These are phyloP conservation scores for Aspergillus cavernicola DNA, from an alignment of 495 filamentous ascomycete species.

Conservation along the genomic window DNA sequence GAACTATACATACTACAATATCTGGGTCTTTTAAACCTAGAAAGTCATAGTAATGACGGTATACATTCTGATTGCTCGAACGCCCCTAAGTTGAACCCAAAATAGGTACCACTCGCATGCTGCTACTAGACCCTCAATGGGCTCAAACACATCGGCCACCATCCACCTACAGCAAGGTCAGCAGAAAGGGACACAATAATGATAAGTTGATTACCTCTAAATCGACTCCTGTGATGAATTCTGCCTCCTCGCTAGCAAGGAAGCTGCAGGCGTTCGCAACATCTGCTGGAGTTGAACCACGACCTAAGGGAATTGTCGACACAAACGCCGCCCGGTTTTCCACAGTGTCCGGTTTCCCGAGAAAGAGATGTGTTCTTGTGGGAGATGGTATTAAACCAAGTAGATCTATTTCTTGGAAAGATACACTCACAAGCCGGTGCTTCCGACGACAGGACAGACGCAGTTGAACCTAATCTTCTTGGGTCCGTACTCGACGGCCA, in stretches of 20 bases:
- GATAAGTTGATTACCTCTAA: conserved; percentile 17
- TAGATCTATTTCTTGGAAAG: neutral
- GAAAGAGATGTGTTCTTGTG: conserved; percentile 43
- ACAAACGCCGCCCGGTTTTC: conserved; percentile 62
- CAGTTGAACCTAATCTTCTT: conserved; percentile 58
- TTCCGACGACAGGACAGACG: conserved; percentile 56
- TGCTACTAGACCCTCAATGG: neutral
- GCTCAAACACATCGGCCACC: conserved; percentile 21
- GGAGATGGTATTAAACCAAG: neutral
- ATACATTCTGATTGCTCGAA: too few species aligned
- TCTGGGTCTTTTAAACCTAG: too few species aligned
- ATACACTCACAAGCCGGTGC: conserved; percentile 52
- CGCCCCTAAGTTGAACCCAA: too few species aligned
- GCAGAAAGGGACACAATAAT: neutral
- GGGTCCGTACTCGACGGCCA: conserved; percentile 61
- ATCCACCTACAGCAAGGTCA: conserved; percentile 1
- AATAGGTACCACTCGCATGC: too few species aligned
- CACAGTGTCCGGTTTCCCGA: conserved; percentile 55
- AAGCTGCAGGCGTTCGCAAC: conserved; percentile 59
- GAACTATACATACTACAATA: neutral
- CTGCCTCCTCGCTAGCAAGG: conserved; percentile 58
- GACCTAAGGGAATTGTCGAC: conserved; percentile 59
- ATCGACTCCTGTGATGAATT: conserved; percentile 53
- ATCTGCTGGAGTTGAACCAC: conserved; percentile 53
- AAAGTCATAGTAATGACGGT: too few species aligned